Evolutionary conservation across 179 eudicot species (phyloP).

Genomic region (Drosera spatulata): DNA sequence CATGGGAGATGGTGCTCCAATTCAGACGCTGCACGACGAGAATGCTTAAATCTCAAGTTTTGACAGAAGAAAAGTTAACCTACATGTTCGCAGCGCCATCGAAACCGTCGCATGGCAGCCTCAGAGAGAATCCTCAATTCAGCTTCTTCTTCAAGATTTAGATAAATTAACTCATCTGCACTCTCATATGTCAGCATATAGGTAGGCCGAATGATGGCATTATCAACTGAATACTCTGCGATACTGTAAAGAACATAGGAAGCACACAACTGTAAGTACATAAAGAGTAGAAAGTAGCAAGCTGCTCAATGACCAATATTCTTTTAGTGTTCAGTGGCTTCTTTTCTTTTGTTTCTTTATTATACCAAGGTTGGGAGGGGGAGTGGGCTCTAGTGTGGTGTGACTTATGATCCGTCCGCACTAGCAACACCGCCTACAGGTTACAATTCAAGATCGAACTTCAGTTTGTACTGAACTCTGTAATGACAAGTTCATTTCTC

Average conservation of each 20-base stretch:
- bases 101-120: slow-evolving; percentile 77
- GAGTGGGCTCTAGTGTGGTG: too few relatives aligned
- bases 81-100: slow-evolving; percentile 84
- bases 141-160: slow-evolving; percentile 78
- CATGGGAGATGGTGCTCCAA: too few relatives aligned
- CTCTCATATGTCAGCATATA: slow-evolving; percentile 99
- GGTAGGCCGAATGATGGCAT: slow-evolving; percentile 68
- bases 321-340: too few relatives aligned
- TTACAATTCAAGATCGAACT: too few relatives aligned
- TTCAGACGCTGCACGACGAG: too few relatives aligned
- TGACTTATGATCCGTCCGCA: too few relatives aligned
- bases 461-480: too few relatives aligned
- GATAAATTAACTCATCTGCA: slow-evolving; percentile 83
- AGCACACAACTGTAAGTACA: background rate
- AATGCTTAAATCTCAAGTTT: background rate
- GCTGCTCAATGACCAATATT: background rate
- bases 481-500: too few relatives aligned
- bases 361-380: too few relatives aligned
- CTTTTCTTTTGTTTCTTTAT: too few relatives aligned
- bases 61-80: slow-evolving; percentile 3
- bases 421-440: too few relatives aligned
- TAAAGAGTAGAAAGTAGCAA: background rate
- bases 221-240: slow-evolving; percentile 78
- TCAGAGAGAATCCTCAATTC: slow-evolving; percentile 75
- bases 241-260: slow-evolving; percentile 38